Base-by-base conservation (phyloP, 192 early-diverging fungal genomes). In the Coemansia nantahalensis region DNA sequence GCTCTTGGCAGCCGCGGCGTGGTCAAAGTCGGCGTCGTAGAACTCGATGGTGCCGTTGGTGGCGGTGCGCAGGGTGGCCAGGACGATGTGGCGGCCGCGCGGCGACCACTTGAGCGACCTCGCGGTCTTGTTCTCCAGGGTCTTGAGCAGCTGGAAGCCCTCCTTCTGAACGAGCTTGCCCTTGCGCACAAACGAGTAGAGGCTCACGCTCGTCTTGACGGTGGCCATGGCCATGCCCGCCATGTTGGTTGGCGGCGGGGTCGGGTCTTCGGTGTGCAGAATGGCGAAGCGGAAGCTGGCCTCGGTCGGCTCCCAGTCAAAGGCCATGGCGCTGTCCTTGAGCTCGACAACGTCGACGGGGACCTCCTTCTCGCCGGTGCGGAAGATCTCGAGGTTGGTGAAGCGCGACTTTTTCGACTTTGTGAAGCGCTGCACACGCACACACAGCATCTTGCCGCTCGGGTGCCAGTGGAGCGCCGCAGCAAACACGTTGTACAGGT, bases 291-390 rank as follows among this genome's bases (percentile, higher is more conserved):
- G 88, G 28, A 43, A 43, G 57, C 49, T 50, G 28, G 89, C 84
- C 45, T 86, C 90, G 40, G 80, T 80, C 21, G 97, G 97, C 78
- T 99, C 97, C 94, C 97, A 99, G 62, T 87, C 91, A 53, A 96
- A 88, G n/a, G 83, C 83, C 49, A 85, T 78, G 40, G 96, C 84
- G 44, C 51, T 62, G 57, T 86, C 91, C 76, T 90, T 89, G 39
- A 98, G 68, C 75, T 99, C 97, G 32, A 97, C 71, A 12, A 93
- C 90, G 56, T 99, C 97, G 19, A 97, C 91, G n/a, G 97, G 97
- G 56, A 97, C 84, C 45, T 90, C 90, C 67, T 88, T 88, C 75
- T 99, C 93, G 53, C 81, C 74, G 6, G 92, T 65, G 44, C 90
- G 84, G 87, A 99, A 97, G 49, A 99, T 85, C 80, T 99, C 97